A percentile compares a stretch with the other conserved stretches of the same genome.
phyloP scores from a whole-genome alignment of 305 asterid genomes.

The Fraxinus latifolia region DNA sequence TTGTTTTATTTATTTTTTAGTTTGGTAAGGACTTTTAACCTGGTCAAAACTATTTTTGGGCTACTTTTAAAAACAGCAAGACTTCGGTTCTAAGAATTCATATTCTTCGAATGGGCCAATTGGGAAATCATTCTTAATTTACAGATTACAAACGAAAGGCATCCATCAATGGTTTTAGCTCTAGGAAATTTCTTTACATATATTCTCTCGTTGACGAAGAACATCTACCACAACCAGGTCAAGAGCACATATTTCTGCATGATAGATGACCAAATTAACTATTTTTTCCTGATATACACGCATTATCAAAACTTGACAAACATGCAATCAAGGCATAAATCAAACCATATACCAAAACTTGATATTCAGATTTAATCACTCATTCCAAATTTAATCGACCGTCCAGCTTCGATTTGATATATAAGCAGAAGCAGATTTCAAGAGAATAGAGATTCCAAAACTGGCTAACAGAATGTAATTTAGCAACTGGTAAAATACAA shows the following conservation, averaged over 20 bases:
- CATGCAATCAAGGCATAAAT: too few species aligned
- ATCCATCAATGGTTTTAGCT: too few species aligned
- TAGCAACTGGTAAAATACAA: slow-evolving; percentile 9
- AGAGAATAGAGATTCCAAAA: neutral
- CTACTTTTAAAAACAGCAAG: neutral
- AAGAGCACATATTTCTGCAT: neutral
- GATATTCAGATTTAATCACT: too few species aligned
- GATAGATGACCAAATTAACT: too few species aligned
- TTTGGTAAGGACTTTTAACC: neutral
- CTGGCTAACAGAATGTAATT: neutral
- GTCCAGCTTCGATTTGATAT: too few species aligned
- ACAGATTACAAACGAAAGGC: neutral
- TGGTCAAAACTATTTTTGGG: neutral
- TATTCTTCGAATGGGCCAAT: neutral
- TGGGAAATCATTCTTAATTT: neutral
- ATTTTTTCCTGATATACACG: too few species aligned
- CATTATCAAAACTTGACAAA: too few species aligned
- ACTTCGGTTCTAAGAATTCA: neutral
- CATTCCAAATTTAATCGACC: too few species aligned
- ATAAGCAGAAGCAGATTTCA: too few species aligned
- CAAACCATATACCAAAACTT: too few species aligned
- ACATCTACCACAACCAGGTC: neutral
- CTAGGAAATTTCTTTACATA: neutral
- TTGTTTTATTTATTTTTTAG: too few species aligned
- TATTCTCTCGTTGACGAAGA: neutral